Conservation (phyloP, 345 rosid genomes). For the Fremontodendron californicum region DNA sequence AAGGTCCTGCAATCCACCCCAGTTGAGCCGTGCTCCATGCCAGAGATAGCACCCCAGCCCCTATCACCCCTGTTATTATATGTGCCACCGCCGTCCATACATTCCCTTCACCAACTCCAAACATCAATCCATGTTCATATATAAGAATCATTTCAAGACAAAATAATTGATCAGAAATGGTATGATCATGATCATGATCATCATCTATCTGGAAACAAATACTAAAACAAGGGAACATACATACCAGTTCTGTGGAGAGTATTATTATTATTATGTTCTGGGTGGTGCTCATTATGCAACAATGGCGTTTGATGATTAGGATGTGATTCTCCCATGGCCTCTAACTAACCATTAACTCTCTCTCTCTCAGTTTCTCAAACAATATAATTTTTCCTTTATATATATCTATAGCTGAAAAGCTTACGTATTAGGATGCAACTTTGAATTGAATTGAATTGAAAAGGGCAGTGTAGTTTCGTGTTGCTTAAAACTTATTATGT, state of each 20-base stretch:
- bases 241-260: not conserved
- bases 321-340: not conserved
- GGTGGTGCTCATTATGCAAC: not conserved
- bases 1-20: conserved; percentile 76
- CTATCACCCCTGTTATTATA: conserved; percentile 49
- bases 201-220: not conserved
- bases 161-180: not conserved
- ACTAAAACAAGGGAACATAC: not conserved
- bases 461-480: not conserved
- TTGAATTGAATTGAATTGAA: not conserved
- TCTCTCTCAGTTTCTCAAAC: not conserved
- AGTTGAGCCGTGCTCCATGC: conserved; percentile 72
- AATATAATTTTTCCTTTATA: rapidly evolving
- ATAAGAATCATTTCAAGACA: not conserved
- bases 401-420: not conserved
- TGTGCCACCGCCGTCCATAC: conserved; percentile 50
- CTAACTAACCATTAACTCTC: too few relatives aligned
- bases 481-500: not conserved
- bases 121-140: not conserved
- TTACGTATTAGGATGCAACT: not conserved
- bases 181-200: not conserved
- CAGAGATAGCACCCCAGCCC: conserved; percentile 52
- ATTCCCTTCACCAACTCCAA: conserved; percentile 28
- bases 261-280: not conserved
- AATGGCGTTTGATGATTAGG: not conserved